Conservation (phyloP, 1,284 basidiomycete genomes). For the Fistulina hepatica region DNA sequence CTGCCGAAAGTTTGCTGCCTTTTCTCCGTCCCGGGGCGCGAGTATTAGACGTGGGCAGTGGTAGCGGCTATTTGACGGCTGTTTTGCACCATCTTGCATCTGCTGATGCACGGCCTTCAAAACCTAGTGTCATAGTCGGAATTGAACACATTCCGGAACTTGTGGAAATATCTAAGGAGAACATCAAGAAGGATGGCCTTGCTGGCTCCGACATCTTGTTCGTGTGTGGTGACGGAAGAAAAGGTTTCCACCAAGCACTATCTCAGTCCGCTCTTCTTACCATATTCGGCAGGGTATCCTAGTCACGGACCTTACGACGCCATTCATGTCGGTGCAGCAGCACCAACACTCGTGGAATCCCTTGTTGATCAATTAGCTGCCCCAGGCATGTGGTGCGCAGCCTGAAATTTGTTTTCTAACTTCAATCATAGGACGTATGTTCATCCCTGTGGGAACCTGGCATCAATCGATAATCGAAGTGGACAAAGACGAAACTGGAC, state of each 20-base stretch:
- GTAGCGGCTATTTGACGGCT: constrained; percentile 69
- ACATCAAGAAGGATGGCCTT: constrained; percentile 58
- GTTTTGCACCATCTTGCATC: constrained; percentile 68
- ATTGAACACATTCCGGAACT: constrained; percentile 87
- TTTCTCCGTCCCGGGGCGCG: constrained; percentile 58
- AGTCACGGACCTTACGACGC: constrained; percentile 66
- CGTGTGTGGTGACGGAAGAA: constrained; percentile 71
- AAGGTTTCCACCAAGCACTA: constrained; percentile 35
- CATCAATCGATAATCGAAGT: constrained; percentile 62
- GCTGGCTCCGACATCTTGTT: constrained; percentile 47
- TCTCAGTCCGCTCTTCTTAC: constrained; percentile 11
- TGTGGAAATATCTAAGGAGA: constrained; percentile 57
- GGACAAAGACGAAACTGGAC: constrained; percentile 71
- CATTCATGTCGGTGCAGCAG: constrained; percentile 94
- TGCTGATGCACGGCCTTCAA: constrained; percentile 16
- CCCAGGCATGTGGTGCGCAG: too few relatives aligned
- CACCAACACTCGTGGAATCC: constrained; percentile 60
- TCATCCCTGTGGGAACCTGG: constrained; percentile 77
- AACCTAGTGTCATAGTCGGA: constrained; percentile 65
- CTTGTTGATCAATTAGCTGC: constrained; percentile 75
- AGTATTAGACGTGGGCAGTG: constrained; percentile 76
- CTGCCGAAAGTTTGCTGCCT: constrained; percentile 60
- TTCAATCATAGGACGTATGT: constrained; percentile 94
- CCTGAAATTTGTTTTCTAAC: too few relatives aligned
- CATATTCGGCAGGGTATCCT: constrained; percentile 8